Percentiles rank a stretch among this genome's conserved stretches.
Evolutionary conservation across 495 filamentous ascomycete species (phyloP).

Genomic region (Melanomma pulvis-pyrius): DNA sequence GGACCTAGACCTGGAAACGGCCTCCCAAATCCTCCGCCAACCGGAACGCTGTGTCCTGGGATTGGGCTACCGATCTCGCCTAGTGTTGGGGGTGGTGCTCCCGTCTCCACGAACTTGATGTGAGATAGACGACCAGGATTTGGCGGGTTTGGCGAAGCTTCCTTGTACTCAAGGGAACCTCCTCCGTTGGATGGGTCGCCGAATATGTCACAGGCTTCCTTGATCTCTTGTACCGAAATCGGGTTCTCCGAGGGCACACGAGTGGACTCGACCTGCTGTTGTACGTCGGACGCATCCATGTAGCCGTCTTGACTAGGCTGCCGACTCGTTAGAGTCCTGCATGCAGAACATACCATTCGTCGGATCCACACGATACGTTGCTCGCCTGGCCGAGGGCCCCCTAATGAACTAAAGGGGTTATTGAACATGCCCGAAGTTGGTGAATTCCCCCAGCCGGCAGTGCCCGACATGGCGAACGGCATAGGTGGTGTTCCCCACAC

Average conservation of each 20-base stretch:
- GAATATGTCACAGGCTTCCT: conserved; percentile 90
- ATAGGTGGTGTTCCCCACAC: conserved; percentile 42
- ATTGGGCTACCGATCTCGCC: conserved; percentile 50
- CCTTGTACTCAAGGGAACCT: conserved; percentile 64
- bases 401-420: conserved; percentile 55
- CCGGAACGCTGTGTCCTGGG: conserved; percentile 42
- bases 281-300: conserved; percentile 67
- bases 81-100: conserved; percentile 28
- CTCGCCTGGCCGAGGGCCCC: conserved; percentile 49
- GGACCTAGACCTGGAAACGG: conserved; percentile 35
- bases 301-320: conserved; percentile 55
- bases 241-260: conserved; percentile 59
- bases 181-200: conserved; percentile 87
- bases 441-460: conserved; percentile 37
- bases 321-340: conserved; percentile 57
- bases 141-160: neutral
- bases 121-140: neutral
- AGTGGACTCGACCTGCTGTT: conserved; percentile 65
- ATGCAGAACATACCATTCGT: conserved; percentile 61
- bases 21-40: conserved; percentile 36
- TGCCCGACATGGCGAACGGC: conserved; percentile 35
- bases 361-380: conserved; percentile 61
- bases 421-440: conserved; percentile 40
- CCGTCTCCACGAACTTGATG: conserved; percentile 33
- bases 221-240: conserved; percentile 70